Conservation (phyloP, 2,329 filamentous ascomycete genomes). For the Cladosporium sp. region DNA sequence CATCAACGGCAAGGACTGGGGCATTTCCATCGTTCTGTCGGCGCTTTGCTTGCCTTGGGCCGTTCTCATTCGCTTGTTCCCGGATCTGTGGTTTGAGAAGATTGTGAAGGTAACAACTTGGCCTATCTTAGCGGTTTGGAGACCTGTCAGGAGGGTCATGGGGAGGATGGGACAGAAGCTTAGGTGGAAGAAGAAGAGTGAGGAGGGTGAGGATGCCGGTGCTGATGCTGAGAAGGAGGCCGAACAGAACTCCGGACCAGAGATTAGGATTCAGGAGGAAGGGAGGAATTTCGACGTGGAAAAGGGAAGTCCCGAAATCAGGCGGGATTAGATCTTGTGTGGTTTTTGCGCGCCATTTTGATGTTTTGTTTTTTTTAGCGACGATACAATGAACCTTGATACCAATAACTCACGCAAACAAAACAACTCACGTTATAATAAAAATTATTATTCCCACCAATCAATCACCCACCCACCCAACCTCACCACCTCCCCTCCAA, state of each 20-base stretch:
- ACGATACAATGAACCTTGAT: too few species aligned
- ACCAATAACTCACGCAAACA: too few species aligned
- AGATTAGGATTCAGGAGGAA: slow-evolving; percentile 7
- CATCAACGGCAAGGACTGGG: slow-evolving; percentile 74
- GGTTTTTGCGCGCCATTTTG: background rate
- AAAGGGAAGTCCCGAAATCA: slow-evolving; percentile 6
- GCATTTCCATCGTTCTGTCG: slow-evolving; percentile 76
- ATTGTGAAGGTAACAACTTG: slow-evolving; percentile 18
- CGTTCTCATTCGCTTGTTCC: slow-evolving; percentile 73
- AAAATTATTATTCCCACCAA: too few species aligned
- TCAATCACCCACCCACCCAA: background rate
- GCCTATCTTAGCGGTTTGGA: slow-evolving; percentile 7
- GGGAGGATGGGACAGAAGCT: slow-evolving; percentile 8
- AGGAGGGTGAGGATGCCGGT: background rate
- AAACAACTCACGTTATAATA: too few species aligned
- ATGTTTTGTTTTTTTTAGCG: too few species aligned
- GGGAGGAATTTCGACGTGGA: slow-evolving; percentile 2
- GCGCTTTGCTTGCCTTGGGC: slow-evolving; percentile 79
- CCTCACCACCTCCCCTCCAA: slow-evolving; percentile 3
- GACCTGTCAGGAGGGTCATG: background rate
- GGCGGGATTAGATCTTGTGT: background rate
- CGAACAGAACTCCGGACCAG: background rate
- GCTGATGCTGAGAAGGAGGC: background rate
- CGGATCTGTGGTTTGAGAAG: slow-evolving; percentile 59
- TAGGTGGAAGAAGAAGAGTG: slow-evolving; percentile 8